Conservation (phyloP, 2,329 filamentous ascomycete genomes). For the Leptoxyphium fumago region DNA sequence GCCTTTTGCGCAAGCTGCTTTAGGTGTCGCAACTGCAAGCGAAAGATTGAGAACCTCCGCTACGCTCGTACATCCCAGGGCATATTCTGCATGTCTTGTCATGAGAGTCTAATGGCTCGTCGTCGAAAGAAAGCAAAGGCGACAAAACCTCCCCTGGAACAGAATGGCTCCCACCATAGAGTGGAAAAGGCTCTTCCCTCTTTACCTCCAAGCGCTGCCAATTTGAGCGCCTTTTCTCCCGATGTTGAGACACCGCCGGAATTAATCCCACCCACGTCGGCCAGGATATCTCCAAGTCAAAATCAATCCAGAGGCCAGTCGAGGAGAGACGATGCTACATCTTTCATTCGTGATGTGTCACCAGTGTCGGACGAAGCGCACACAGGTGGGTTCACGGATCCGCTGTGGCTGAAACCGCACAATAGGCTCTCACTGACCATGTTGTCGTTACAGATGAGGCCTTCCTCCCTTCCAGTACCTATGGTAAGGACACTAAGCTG, state of each 20-base stretch:
- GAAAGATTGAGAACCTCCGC: slow-evolving; percentile 94
- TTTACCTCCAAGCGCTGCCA: slow-evolving; percentile 60
- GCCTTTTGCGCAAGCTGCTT: slow-evolving; percentile 97
- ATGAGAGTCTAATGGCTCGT: slow-evolving; percentile 89
- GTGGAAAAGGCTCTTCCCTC: slow-evolving; percentile 89
- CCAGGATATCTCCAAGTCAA: slow-evolving; percentile 47
- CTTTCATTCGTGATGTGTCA: slow-evolving; percentile 19
- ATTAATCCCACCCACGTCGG: slow-evolving; percentile 52
- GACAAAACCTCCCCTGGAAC: slow-evolving; percentile 30
- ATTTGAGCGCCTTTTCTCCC: slow-evolving; percentile 45
- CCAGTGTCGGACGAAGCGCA: slow-evolving; percentile 20
- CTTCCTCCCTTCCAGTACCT: slow-evolving; percentile 59
- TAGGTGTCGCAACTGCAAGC: slow-evolving; percentile 93
- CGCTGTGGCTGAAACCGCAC: slow-evolving; percentile 10
- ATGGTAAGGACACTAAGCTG: slow-evolving; percentile 57
- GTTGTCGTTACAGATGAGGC: slow-evolving; percentile 36
- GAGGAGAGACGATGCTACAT: slow-evolving; percentile 13
- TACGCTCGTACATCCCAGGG: slow-evolving; percentile 96
- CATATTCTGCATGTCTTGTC: slow-evolving; percentile 98
- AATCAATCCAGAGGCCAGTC: slow-evolving; percentile 11
- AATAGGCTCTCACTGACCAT: slow-evolving; percentile 2
- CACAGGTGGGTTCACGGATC: slow-evolving; percentile 16
- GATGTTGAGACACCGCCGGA: slow-evolving; percentile 42
- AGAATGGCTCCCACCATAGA: slow-evolving; percentile 5
- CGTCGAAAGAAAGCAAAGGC: slow-evolving; percentile 69